Base-by-base conservation (phyloP, 2,329 filamentous ascomycete genomes). In the Tolypocladium tropicale region DNA sequence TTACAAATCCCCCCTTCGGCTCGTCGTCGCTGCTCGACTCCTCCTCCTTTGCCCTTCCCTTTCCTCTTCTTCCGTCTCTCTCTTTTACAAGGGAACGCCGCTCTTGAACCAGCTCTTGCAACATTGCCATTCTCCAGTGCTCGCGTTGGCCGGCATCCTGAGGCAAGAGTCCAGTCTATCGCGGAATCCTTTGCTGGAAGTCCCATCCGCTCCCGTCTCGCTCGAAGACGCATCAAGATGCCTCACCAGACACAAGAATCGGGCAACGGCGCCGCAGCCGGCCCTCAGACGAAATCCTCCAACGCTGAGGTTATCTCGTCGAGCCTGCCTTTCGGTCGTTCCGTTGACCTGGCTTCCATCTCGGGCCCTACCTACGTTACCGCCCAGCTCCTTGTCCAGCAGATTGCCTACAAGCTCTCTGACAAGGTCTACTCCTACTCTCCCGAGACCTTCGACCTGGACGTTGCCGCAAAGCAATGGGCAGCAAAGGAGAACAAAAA, bases 381-480 rank as follows among this genome's bases (percentile, higher is more conserved):
- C 43, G 89, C 91, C 33, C 94, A 99, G 75, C 85, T 90, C 25
- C 83, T 99, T 56, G 88, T 97, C 61, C 94, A 99, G 77, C 94
- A 99, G 74, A 88, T 97, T 61, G 90, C 93, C 59, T 99, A 96
- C 76, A 83, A 89, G 61, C 81, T 99, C 59, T 97, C 93, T 56
- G 92, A 97, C 78, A 96, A 95, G 79, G 85, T 97, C 75, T 99
- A 96, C 77, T 89, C 92, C 56, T 97, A 95, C 78, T 97, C 93
- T 3, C 90, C 92, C 32, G 89, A 95, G 67, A 89, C 90, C 16
- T 97, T 96, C 67, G 89, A 95, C 69, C 81, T 99, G 61, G 93
- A 97, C 70, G 73, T 86, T 59, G 90, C 92, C 51, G 85, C 89
- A 55, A 88, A 86, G 71, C 74, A 83, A 63, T 99, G 94, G 94